Conservation (phyloP, 208 protist genomes). For the Crithidia brevicula region DNA sequence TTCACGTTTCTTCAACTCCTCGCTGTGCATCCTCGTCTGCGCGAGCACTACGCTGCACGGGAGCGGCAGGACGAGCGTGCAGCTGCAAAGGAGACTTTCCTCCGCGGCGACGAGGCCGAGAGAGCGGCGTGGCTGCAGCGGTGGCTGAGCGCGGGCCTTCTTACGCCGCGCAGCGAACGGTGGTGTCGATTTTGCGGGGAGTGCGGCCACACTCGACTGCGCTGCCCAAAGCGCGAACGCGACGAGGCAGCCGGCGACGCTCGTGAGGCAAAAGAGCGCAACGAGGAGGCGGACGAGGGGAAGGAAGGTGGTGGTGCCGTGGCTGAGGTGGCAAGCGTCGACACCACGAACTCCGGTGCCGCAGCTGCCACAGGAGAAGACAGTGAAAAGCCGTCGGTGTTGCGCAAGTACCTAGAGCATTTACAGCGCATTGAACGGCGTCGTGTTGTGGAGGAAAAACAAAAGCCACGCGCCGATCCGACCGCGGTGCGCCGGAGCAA, state of each 20-base stretch:
- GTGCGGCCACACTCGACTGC: slow-evolving; percentile 65
- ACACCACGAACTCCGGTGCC: too few species aligned
- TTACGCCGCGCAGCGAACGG: slow-evolving; percentile 45
- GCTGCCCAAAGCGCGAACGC: slow-evolving; percentile 32
- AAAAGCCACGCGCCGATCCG: slow-evolving; percentile 29
- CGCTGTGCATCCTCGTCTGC: slow-evolving; percentile 55
- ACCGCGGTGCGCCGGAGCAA: slow-evolving; percentile 13
- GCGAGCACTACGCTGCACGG: slow-evolving; percentile 30
- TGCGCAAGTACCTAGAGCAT: slow-evolving; percentile 63
- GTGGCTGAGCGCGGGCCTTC: slow-evolving; percentile 49
- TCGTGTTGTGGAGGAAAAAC: slow-evolving; percentile 72
- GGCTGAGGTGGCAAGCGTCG: too few species aligned
- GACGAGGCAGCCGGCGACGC: neutral
- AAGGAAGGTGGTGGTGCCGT: neutral
- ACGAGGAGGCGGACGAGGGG: neutral
- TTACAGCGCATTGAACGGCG: slow-evolving; percentile 72
- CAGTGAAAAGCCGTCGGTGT: slow-evolving; percentile 16
- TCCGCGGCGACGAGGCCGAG: slow-evolving; percentile 24
- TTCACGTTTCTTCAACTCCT: slow-evolving; percentile 84
- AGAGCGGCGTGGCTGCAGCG: slow-evolving; percentile 34
- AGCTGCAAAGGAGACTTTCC: slow-evolving; percentile 30
- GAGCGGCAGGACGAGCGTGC: slow-evolving; percentile 25
- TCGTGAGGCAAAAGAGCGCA: neutral
- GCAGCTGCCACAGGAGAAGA: neutral
- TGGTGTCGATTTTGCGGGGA: slow-evolving; percentile 78